Percentiles rank a stretch among this genome's conserved stretches.
Evolutionary conservation across 2,329 filamentous ascomycete genomes (phyloP).

Genomic region (Raffaelea ambrosiae): DNA sequence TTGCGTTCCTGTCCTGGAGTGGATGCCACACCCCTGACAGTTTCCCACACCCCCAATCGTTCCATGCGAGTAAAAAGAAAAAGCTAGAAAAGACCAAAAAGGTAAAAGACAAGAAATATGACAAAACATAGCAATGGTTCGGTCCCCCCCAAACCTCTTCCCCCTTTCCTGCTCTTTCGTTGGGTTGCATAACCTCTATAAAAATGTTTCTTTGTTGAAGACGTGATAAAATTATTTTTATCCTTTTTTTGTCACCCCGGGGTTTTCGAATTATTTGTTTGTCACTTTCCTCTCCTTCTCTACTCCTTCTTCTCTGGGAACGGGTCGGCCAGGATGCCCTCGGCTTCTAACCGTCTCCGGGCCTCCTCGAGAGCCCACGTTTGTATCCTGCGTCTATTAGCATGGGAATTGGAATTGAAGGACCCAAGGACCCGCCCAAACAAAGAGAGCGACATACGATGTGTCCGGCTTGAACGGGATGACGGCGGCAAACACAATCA

Average conservation of each 20-base stretch:
- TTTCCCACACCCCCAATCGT: too few relatives aligned
- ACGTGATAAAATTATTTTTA: too few relatives aligned
- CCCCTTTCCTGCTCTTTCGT: too few relatives aligned
- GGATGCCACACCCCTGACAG: not conserved
- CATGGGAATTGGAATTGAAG: not conserved
- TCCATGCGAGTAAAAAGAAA: not conserved
- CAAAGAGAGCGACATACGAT: conserved; percentile 59
- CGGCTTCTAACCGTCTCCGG: conserved; percentile 84
- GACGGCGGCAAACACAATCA: conserved; percentile 65
- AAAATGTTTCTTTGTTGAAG: too few relatives aligned
- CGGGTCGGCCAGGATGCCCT: conserved; percentile 85
- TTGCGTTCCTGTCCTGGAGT: not conserved
- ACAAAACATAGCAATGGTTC: too few relatives aligned
- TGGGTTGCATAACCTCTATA: too few relatives aligned
- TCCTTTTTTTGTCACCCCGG: not conserved
- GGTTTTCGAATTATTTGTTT: too few relatives aligned
- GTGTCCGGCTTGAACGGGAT: conserved; percentile 98
- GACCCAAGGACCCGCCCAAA: conserved; percentile 1
- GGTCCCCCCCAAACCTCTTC: too few relatives aligned
- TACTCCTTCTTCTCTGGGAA: conserved; percentile 48
- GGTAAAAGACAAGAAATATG: not conserved
- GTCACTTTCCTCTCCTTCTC: not conserved
- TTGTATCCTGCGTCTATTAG: conserved; percentile 64
- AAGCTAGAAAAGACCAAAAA: not conserved
- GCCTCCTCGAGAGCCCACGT: conserved; percentile 99